Conservation (phyloP, 2,329 filamentous ascomycete genomes). For the Phoma herbarum region DNA sequence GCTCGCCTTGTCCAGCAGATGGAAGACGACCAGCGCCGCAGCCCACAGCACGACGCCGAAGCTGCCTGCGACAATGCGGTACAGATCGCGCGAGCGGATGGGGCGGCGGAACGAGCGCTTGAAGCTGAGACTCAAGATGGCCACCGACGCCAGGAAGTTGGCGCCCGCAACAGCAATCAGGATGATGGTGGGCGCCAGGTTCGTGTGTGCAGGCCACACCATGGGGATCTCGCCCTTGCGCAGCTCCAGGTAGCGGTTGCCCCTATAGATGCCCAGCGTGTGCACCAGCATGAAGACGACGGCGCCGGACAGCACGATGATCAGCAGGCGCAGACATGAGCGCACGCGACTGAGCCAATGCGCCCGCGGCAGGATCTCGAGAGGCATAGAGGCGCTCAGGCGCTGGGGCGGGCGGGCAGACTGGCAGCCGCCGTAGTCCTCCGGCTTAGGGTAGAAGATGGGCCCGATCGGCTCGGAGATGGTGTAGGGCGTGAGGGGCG, state of each 20-base stretch:
- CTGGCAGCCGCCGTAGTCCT: slow-evolving; percentile 31
- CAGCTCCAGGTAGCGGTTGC: slow-evolving; percentile 48
- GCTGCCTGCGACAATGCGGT: slow-evolving; percentile 47
- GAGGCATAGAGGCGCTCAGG: slow-evolving; percentile 40
- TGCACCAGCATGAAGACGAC: slow-evolving; percentile 49
- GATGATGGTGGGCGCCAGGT: slow-evolving; percentile 49
- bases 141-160: slow-evolving; percentile 48
- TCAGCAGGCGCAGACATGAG: slow-evolving; percentile 48
- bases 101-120: slow-evolving; percentile 47
- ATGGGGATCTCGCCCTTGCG: slow-evolving; percentile 50
- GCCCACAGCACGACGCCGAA: slow-evolving; percentile 48
- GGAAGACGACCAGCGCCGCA: slow-evolving; percentile 44
- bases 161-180: slow-evolving; percentile 44
- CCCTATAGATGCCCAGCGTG: slow-evolving; percentile 48
- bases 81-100: slow-evolving; percentile 46
- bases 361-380: slow-evolving; percentile 40
- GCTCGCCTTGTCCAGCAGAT: slow-evolving; percentile 47
- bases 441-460: slow-evolving; percentile 30
- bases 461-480: slow-evolving; percentile 30
- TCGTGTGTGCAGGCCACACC: slow-evolving; percentile 50
- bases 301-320: slow-evolving; percentile 49
- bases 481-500: slow-evolving; percentile 27
- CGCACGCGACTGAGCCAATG: slow-evolving; percentile 49
- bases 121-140: slow-evolving; percentile 44
- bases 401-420: slow-evolving; percentile 28